phyloP scores from a whole-genome alignment of 2,329 filamentous ascomycete genomes.

The Sarocladiaceae sp. region DNA sequence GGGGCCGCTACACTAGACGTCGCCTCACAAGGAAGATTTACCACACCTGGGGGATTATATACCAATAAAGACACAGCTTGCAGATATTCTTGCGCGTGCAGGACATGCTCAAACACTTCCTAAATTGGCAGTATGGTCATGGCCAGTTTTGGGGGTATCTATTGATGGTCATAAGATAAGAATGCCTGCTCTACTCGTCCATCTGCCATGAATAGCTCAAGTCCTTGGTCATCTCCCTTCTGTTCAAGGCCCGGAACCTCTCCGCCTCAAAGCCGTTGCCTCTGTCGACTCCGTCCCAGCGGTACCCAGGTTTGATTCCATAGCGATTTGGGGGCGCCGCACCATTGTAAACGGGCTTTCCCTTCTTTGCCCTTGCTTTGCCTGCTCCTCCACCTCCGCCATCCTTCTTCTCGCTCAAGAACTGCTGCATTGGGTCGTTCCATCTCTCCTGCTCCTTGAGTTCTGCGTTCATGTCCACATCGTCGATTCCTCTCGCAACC shows the following conservation, averaged over 20 bases:
- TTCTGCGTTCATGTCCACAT: conserved; percentile 80
- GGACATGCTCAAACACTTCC: no score
- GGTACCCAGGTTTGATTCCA: conserved; percentile 84
- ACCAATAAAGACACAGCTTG: background rate
- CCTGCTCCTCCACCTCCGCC: background rate
- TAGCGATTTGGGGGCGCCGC: conserved; percentile 86
- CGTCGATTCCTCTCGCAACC: conserved; percentile 76
- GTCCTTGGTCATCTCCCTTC: conserved; percentile 68
- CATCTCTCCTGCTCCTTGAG: conserved; percentile 73
- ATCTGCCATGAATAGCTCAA: conserved; percentile 94
- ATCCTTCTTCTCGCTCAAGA: conserved; percentile 53
- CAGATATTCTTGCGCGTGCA: background rate
- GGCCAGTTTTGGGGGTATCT: conserved; percentile 3
- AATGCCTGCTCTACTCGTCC: conserved; percentile 69
- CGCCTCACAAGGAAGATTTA: background rate
- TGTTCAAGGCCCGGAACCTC: conserved; percentile 84
- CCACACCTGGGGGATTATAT: background rate
- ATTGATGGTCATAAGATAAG: background rate
- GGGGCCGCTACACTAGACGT: background rate
- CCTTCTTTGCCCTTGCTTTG: conserved; percentile 23
- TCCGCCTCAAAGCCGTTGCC: conserved; percentile 91
- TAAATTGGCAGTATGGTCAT: no score
- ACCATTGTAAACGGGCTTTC: conserved; percentile 67
- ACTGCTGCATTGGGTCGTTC: conserved; percentile 90
- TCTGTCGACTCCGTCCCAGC: conserved; percentile 96